Evolutionary conservation across 345 rosid genomes (phyloP).

Genomic region (Turritis glabra): DNA sequence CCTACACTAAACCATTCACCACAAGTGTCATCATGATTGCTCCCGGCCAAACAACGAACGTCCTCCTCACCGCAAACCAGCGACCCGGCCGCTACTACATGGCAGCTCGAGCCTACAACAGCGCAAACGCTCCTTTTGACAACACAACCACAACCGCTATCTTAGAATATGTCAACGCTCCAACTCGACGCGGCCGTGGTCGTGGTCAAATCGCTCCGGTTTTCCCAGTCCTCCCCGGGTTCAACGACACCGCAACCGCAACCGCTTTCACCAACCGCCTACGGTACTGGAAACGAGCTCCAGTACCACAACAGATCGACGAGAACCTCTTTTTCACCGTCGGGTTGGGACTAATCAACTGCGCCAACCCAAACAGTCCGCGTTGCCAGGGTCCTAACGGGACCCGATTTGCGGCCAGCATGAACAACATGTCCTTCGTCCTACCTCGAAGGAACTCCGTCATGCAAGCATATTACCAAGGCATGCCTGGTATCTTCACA

Average conservation of each 20-base stretch:
- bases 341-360: constrained; percentile 80
- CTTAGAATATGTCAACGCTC: constrained; percentile 58
- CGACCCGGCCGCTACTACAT: constrained; percentile 70
- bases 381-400: constrained; percentile 95
- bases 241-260: constrained; percentile 79
- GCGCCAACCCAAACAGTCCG: constrained; percentile 70
- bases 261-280: constrained; percentile 62
- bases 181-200: constrained; percentile 39
- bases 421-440: constrained; percentile 77
- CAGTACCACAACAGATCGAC: constrained; percentile 61
- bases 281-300: constrained; percentile 48
- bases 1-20: constrained; percentile 65
- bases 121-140: constrained; percentile 63
- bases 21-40: constrained; percentile 60
- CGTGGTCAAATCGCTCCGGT: constrained; percentile 47
- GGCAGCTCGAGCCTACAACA: constrained; percentile 68
- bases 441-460: constrained; percentile 66
- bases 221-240: constrained; percentile 77
- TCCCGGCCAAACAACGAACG: constrained; percentile 77
- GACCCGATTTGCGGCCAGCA: constrained; percentile 80
- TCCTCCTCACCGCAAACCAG: constrained; percentile 51
- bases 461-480: constrained; percentile 90
- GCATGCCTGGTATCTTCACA: constrained; percentile 71
- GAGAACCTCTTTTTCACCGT: constrained; percentile 70
- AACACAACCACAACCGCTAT: constrained; percentile 90